Evolutionary conservation across 2,329 filamentous ascomycete species (phyloP).

Genomic region (Apiospora marii): DNA sequence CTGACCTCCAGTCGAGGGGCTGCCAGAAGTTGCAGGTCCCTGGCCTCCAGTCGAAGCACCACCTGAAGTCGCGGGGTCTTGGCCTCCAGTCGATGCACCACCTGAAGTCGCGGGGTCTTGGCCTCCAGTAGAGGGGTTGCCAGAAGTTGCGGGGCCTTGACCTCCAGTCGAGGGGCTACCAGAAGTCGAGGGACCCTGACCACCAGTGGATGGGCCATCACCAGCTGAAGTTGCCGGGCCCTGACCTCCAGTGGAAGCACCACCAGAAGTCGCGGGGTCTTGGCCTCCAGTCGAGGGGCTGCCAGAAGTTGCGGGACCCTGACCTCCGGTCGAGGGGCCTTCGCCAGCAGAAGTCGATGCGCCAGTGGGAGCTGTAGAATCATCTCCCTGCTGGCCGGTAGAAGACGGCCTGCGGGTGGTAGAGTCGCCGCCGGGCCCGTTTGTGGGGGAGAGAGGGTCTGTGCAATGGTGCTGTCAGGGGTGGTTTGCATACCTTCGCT

Average conservation of each 20-base stretch:
- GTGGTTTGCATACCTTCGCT: neutral
- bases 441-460: conserved; percentile 4
- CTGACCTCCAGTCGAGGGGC: neutral
- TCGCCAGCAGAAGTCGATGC: neutral
- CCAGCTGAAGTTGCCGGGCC: too few relatives aligned
- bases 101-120: too few relatives aligned
- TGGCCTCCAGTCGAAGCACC: too few relatives aligned
- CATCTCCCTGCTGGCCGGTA: neutral
- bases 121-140: too few relatives aligned
- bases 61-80: neutral
- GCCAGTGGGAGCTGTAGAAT: neutral
- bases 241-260: neutral
- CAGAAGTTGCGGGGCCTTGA: neutral
- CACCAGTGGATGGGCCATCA: too few relatives aligned
- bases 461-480: neutral
- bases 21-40: too few relatives aligned
- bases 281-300: neutral
- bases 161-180: too few relatives aligned
- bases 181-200: too few relatives aligned
- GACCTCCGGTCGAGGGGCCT: neutral
- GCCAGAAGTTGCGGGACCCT: neutral
- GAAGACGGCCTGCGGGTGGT: neutral
- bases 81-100: too few relatives aligned
- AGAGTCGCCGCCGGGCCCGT: conserved; percentile 14
- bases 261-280: too few relatives aligned